Evolutionary conservation across 2,329 filamentous ascomycete genomes (phyloP), one percentile per base, ranked within the genome.

Genomic region (Chaetomiaceae sp.): DNA sequence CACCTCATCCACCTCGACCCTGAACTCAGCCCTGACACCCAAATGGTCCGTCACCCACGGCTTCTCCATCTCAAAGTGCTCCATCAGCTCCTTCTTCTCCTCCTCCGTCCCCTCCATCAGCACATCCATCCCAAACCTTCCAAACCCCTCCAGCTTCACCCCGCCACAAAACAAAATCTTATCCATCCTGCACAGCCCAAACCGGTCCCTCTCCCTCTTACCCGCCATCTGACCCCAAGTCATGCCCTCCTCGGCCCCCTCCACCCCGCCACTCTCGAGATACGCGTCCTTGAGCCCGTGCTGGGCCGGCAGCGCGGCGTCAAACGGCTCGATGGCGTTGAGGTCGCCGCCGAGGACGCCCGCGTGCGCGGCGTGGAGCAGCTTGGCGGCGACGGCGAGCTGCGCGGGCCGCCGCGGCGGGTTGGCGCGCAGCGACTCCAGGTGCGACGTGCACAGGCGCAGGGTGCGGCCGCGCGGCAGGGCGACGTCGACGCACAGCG

Each of bases 191-290:
- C 64, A 68, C 44, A 67, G 70, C 0, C 74, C 75, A 58, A 73
- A 78, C 46, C 56, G 62, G 32, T 70, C 59, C 19, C 69, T 63
- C 42, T 68, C 52, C 38, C 50, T 58, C 2, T 64, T 62, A 3
- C 66, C 56, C 2, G 68, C 69, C 62, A 79, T 76, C 51, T 78
- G 71, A 0, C 78, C 77, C 77, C 77, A 81, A 0, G 77, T 81
- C 54, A 71, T 76, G 0, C 74, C 75, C 9, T 69, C 65, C 3
- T 73, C 69, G n/a, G 62, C 66, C 34, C 71, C 70, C 48, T 79
- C 76, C 30, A 62, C 42, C 0, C 74, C 75, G 0, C 75, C 75
- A 3, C 69, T 64, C 46, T 70, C 67, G 3, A 81, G 64, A 51
- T 72, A 81, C 0, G 73, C 70, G 53, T 81, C 78, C 27, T 67